phyloP scores from a whole-genome alignment of 352 stramenopile genomes.

The Pythium diclinum region DNA sequence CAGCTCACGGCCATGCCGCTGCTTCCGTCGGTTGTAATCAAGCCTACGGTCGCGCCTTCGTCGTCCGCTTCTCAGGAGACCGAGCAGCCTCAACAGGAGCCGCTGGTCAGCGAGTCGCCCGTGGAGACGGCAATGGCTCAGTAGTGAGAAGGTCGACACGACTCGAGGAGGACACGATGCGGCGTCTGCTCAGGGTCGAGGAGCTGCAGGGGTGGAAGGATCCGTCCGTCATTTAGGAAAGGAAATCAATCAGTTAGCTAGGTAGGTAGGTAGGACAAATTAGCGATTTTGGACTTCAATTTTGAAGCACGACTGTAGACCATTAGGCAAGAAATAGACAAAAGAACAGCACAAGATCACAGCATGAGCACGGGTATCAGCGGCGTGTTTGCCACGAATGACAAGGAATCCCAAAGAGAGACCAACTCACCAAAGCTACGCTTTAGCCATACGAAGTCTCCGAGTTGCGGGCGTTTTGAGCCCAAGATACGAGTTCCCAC shows the following conservation, averaged over 20 bases:
- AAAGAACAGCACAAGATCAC: neutral
- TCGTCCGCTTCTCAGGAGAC: neutral
- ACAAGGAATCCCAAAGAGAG: neutral
- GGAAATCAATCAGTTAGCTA: conserved; percentile 4
- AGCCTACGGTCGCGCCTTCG: conserved; percentile 9
- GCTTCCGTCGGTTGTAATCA: conserved; percentile 25
- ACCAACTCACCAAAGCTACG: neutral
- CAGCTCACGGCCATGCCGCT: conserved; percentile 12
- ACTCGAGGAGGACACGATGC: neutral
- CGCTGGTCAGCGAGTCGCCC: neutral
- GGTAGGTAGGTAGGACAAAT: conserved; percentile 1
- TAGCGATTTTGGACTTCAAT: conserved; percentile 15
- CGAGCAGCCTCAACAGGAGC: neutral
- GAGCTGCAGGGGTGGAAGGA: neutral
- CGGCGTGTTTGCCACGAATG: neutral
- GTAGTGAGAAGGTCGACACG: neutral
- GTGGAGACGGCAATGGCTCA: neutral
- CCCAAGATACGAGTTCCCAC: neutral
- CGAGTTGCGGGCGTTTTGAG: neutral
- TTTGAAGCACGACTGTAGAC: conserved; percentile 16
- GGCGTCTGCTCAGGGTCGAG: neutral
- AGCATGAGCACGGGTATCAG: neutral
- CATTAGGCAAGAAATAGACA: conserved; percentile 17
- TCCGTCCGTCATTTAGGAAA: conserved; percentile 6
- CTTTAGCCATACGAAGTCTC: neutral